phyloP scores from a whole-genome alignment of 768 basidiomycete genomes.

The Tulasnella sp. region DNA sequence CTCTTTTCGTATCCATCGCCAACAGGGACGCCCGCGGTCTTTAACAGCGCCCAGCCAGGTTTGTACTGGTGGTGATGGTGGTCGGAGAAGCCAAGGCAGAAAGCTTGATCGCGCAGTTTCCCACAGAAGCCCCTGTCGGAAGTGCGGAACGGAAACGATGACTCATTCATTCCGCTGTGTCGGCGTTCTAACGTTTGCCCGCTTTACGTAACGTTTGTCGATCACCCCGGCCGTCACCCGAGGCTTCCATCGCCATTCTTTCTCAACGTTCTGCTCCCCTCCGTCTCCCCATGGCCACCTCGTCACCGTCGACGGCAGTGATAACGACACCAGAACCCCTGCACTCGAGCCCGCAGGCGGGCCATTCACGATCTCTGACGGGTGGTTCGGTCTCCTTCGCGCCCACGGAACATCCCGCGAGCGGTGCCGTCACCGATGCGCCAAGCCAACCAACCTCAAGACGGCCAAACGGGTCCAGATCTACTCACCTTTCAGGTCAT shows the following conservation, averaged over 20 bases:
- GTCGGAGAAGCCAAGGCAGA: neutral
- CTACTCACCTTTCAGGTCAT: neutral
- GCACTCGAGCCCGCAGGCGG: neutral
- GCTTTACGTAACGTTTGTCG: neutral
- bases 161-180: neutral
- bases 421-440: too few species aligned
- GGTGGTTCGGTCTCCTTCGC: neutral
- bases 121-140: neutral
- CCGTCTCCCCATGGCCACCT: neutral
- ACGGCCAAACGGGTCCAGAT: neutral
- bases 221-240: neutral
- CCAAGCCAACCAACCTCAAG: neutral
- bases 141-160: neutral
- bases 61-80: neutral
- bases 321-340: neutral
- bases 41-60: too few species aligned
- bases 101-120: neutral
- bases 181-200: neutral
- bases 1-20: neutral
- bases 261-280: neutral
- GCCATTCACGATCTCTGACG: neutral
- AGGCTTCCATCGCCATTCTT: neutral
- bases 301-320: neutral
- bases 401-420: neutral
- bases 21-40: too few species aligned